phyloP scores from a whole-genome alignment of 2,329 filamentous ascomycete species.

The Beauveria medogensis region DNA sequence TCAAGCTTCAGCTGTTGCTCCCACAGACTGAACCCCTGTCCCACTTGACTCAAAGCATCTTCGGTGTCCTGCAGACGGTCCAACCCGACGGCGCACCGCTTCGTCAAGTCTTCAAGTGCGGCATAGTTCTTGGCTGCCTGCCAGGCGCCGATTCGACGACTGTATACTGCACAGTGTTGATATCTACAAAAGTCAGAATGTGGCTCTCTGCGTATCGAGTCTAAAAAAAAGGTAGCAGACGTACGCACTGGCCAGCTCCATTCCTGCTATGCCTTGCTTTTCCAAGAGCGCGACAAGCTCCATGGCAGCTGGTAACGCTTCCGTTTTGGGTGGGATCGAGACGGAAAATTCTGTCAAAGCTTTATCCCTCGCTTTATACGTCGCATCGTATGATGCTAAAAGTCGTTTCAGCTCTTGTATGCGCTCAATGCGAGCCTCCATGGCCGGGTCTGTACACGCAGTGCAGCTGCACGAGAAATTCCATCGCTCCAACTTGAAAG shows the following conservation, averaged over 20 bases:
- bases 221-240: not conserved
- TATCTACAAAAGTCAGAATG: not conserved
- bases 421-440: not conserved
- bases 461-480: not conserved
- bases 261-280: not conserved
- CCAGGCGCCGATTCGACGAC: not conserved
- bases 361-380: too few relatives aligned
- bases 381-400: not conserved
- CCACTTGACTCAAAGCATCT: too few relatives aligned
- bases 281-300: not conserved
- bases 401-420: not conserved
- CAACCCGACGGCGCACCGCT: too few relatives aligned
- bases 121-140: not conserved
- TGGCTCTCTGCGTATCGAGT: not conserved
- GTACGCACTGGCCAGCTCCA: not conserved
- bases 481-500: not conserved
- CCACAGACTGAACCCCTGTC: too few relatives aligned
- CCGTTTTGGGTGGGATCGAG: not conserved
- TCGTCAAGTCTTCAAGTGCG: not conserved
- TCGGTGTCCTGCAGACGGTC: too few relatives aligned
- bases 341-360: too few relatives aligned
- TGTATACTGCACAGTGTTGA: not conserved
- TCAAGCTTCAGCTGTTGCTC: too few relatives aligned
- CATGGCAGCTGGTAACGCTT: not conserved
- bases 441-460: not conserved